phyloP scores from a whole-genome alignment of 306 rosid species.

The Corylus americana region DNA sequence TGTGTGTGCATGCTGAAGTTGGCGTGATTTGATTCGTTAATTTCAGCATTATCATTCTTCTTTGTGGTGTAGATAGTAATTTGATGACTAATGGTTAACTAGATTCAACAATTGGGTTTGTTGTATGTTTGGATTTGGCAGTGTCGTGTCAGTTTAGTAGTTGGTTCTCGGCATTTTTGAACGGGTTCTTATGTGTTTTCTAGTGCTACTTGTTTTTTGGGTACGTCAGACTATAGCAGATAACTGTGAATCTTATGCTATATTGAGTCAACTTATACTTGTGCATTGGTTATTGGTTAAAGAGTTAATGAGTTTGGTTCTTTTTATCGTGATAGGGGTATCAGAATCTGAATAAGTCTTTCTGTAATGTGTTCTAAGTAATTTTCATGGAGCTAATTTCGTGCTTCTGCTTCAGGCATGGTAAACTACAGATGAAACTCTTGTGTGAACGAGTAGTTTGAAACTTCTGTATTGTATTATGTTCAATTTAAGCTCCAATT shows the following conservation, averaged over 20 bases:
- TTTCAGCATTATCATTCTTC: slow-evolving; percentile 21
- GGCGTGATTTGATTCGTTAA: slow-evolving; percentile 30
- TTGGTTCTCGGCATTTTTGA: background rate
- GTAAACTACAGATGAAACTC: background rate
- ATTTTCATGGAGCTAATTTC: background rate
- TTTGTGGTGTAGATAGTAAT: slow-evolving; percentile 33
- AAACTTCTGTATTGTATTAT: too few species aligned
- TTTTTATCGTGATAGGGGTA: background rate
- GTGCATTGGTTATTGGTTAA: background rate
- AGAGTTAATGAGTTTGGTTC: background rate
- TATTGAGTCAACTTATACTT: slow-evolving; percentile 18
- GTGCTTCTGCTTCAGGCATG: background rate
- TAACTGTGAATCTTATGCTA: slow-evolving; percentile 10
- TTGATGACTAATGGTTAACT: slow-evolving; percentile 24
- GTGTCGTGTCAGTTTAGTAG: slow-evolving; percentile 6
- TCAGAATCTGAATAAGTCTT: background rate
- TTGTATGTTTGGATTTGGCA: slow-evolving; percentile 16
- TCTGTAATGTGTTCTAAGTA: background rate
- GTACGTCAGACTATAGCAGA: slow-evolving; percentile 22
- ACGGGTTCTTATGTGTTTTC: background rate
- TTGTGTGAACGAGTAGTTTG: background rate
- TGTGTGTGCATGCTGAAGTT: slow-evolving; percentile 46
- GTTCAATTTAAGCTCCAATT: background rate
- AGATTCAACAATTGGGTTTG: slow-evolving; percentile 24
- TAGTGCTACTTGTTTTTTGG: background rate